These are phyloP conservation scores for Halenospora varia DNA, from an alignment of 495 filamentous ascomycete genomes.

Conservation along the genomic window DNA sequence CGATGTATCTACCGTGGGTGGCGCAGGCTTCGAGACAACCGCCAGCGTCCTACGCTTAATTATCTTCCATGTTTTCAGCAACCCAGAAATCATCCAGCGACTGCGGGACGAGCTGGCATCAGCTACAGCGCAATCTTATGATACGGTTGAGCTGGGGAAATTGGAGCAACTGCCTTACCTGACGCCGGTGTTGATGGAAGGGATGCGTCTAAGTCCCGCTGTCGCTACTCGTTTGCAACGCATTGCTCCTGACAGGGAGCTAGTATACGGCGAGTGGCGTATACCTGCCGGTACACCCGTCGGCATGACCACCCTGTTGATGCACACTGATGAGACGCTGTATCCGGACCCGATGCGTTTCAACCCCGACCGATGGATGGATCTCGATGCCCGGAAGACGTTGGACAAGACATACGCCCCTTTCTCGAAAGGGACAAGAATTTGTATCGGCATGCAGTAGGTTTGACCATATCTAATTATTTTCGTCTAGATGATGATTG, in stretches of 20 bases:
- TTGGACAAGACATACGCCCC: slow-evolving; percentile 23
- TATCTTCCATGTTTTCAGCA: slow-evolving; percentile 27
- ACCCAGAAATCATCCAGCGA: slow-evolving; percentile 20
- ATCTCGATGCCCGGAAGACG: slow-evolving; percentile 3
- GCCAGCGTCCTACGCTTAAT: slow-evolving; percentile 25
- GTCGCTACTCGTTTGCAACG: slow-evolving; percentile 27
- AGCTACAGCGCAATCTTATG: slow-evolving; percentile 10
- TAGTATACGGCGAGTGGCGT: slow-evolving; percentile 32
- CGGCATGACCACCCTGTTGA: slow-evolving; percentile 42
- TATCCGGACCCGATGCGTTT: slow-evolving; percentile 45
- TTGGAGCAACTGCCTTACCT: slow-evolving; percentile 42
- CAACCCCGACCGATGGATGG: slow-evolving; percentile 43
- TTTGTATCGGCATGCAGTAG: slow-evolving; percentile 31
- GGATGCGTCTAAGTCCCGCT: slow-evolving; percentile 35
- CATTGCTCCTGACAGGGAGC: slow-evolving; percentile 24
- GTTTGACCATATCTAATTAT: slow-evolving; percentile 6
- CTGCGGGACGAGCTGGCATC: slow-evolving; percentile 26
- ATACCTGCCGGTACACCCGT: slow-evolving; percentile 34
- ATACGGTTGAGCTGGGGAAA: slow-evolving; percentile 23
- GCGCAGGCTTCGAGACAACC: slow-evolving; percentile 24
- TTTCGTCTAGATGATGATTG: neutral
- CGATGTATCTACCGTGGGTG: slow-evolving; percentile 26
- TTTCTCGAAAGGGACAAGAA: slow-evolving; percentile 25
- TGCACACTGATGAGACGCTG: slow-evolving; percentile 38
- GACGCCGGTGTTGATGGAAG: slow-evolving; percentile 37